Percentiles rank a stretch among this genome's conserved stretches.
phyloP scores from a whole-genome alignment of 495 filamentous ascomycete species.

The Neurospora terricola region DNA sequence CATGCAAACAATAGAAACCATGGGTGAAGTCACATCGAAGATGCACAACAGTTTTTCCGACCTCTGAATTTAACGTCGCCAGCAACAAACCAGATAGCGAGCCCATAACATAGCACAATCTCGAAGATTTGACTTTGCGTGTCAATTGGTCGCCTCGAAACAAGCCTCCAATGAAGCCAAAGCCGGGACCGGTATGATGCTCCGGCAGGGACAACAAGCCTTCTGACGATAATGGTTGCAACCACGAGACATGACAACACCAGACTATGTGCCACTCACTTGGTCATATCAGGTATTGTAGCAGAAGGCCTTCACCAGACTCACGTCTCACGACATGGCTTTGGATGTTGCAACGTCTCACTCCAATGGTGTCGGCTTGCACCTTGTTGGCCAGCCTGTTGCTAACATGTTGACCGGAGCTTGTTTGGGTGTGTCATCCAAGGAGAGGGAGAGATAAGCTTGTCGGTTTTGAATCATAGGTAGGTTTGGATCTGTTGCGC shows the following conservation, averaged over 20 bases:
- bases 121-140: neutral
- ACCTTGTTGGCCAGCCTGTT: neutral
- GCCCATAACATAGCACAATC: neutral
- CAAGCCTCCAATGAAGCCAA: neutral
- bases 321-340: neutral
- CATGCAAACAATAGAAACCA: neutral
- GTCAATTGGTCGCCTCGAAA: neutral
- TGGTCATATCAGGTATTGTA: neutral
- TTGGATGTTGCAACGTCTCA: too few relatives aligned
- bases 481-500: neutral
- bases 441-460: neutral
- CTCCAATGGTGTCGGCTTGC: neutral
- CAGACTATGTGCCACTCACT: neutral
- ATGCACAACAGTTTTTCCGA: neutral
- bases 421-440: neutral
- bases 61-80: neutral
- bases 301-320: neutral
- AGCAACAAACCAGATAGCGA: neutral
- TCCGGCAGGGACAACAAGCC: neutral
- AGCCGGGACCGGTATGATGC: neutral
- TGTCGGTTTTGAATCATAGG: neutral
- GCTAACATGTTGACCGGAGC: neutral
- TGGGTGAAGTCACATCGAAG: neutral
- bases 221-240: neutral
- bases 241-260: neutral